phyloP scores from a whole-genome alignment of 176 grass and related monocot species.

The Triticum turgidum region DNA sequence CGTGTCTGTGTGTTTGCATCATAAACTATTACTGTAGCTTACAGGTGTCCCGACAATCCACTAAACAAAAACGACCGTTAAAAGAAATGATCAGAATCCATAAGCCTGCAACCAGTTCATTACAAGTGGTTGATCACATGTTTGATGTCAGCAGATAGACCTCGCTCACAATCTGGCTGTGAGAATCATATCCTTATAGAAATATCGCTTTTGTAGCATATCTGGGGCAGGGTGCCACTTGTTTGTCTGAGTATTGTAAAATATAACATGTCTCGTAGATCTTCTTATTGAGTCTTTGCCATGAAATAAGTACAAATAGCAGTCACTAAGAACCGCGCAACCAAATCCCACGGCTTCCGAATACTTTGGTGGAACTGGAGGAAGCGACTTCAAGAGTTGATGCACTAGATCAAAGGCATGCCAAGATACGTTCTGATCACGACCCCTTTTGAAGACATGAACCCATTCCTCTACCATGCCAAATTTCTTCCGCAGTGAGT shows the following conservation, averaged over 20 bases:
- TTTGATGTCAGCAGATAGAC: no score
- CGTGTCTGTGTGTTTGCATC: conserved; percentile 17
- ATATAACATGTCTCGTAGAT: conserved; percentile 79
- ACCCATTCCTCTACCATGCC: conserved; percentile 88
- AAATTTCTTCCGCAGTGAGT: conserved; percentile 67
- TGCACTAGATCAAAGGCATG: conserved; percentile 78
- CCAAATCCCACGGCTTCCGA: conserved; percentile 75
- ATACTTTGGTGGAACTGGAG: conserved; percentile 71
- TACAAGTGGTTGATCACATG: not conserved
- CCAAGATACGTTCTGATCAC: conserved; percentile 80
- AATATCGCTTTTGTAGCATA: conserved; percentile 77
- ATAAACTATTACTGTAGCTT: conserved; percentile 64
- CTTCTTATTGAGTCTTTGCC: conserved; percentile 75
- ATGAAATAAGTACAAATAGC: conserved; percentile 85
- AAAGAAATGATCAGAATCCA: conserved; percentile 66
- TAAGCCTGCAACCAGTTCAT: conserved; percentile 67
- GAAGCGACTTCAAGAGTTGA: conserved; percentile 70
- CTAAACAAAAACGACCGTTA: conserved; percentile 53
- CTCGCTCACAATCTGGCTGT: conserved; percentile 36
- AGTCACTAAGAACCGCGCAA: conserved; percentile 72
- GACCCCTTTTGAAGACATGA: conserved; percentile 76
- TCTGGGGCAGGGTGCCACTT: conserved; percentile 84
- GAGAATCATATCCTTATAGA: conserved; percentile 73
- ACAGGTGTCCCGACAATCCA: conserved; percentile 78
- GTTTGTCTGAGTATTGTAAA: conserved; percentile 84